Base-by-base conservation (phyloP, 495 filamentous ascomycete species). In the Aspergillus affinis region DNA sequence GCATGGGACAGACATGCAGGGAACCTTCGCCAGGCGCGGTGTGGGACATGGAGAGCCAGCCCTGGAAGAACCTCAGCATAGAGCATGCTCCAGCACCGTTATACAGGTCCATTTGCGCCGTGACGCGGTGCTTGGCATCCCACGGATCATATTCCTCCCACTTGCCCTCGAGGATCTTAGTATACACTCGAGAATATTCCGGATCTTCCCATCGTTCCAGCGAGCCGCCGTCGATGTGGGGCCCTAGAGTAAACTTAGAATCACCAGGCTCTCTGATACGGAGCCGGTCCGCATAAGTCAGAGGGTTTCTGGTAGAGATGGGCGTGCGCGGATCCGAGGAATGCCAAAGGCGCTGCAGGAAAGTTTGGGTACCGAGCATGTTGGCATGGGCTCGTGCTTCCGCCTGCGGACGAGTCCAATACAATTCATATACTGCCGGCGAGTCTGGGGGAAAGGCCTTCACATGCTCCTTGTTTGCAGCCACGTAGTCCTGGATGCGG, bases 21-120 rank as follows among this genome's bases (percentile, higher is more conserved):
- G 91, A 92, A 2, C 92, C 92, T 69, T 94, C 88, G 8, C 84
- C 82, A 0, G 89, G 88, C 0, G 81, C 86, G 0, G 84, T 88
- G 36, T 78, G 70, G 44, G 89, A 92, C 83, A 96, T 89, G 44
- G 87, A 85, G 23, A 96, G 74, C 92, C 92, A 96, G 13, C 90
- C 92, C 67, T 96, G 92, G 64, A 88, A 93, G 82, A 92, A 91
- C 5, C 92, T 82, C 72, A 93, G 89, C 85, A 92, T 91, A 7
- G 84, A 88, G 73, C 90, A 93, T 13, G 88, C 85, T 0, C 92
- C 92, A 0, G 90, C 82, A 3, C 92, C 92, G 58, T 92, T 83
- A 71, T 97, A 92, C 52, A 94, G 68, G 65, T 96, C 88, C 66
- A 86, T 87, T 21, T 84, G 81, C 18, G 87, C 92, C 0, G 73